These are phyloP conservation scores for Hyaloscypha bicolor DNA, from an alignment of 495 filamentous ascomycete species.

Conservation along the genomic window DNA sequence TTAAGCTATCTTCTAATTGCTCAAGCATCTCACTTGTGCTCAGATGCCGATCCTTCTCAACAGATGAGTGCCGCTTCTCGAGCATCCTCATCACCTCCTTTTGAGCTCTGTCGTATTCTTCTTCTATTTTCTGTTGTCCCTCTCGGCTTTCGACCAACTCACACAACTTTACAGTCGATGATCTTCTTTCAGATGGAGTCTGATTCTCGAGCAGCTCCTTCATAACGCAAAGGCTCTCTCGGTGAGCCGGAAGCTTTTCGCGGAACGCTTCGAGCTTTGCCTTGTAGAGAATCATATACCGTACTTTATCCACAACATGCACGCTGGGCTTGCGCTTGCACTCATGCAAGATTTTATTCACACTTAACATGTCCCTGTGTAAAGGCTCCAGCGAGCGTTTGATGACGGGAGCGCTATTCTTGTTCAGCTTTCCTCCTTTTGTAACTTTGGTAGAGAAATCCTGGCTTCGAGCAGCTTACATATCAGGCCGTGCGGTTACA, in stretches of 20 bases:
- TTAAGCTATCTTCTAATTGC: background rate
- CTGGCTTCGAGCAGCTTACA: background rate
- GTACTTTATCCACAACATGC: conserved; percentile 14
- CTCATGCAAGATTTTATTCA: conserved; percentile 8
- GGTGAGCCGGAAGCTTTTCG: conserved; percentile 9
- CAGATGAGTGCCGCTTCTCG: background rate
- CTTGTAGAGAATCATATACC: conserved; percentile 6
- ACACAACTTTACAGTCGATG: background rate
- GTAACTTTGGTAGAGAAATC: background rate
- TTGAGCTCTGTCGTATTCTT: background rate
- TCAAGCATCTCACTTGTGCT: background rate
- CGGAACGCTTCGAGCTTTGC: conserved; percentile 3
- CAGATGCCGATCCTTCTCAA: background rate
- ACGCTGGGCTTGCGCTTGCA: conserved; percentile 11
- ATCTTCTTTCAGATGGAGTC: background rate
- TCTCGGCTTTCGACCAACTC: background rate
- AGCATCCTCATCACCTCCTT: background rate
- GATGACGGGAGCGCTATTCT: conserved; percentile 5
- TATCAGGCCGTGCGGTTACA: conserved; percentile 6
- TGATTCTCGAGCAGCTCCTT: background rate
- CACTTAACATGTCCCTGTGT: conserved; percentile 4
- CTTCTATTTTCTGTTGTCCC: background rate
- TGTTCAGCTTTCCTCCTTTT: background rate
- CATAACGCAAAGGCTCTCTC: conserved; percentile 14
- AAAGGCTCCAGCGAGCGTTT: conserved; percentile 10